Evolutionary conservation across 331 rosid genomes (phyloP).

Genomic region (Saraca asoca): DNA sequence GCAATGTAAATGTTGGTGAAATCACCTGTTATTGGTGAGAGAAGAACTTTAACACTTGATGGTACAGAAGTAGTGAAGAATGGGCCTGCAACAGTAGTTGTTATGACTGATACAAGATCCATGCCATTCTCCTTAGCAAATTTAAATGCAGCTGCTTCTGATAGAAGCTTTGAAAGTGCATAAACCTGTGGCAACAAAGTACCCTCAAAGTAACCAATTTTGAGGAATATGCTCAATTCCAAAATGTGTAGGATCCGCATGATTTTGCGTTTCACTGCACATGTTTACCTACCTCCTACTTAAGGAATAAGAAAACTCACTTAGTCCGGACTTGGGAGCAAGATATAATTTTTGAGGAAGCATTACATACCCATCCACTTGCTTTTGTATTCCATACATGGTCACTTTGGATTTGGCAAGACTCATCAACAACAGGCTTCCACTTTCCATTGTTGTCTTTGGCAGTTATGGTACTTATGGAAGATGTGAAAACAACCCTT

Average conservation of each 20-base stretch:
- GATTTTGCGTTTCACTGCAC: no score
- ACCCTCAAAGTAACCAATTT: conserved; percentile 6
- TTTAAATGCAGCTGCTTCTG: conserved; percentile 77
- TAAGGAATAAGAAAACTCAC: no score
- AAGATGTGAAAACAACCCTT: conserved; percentile 84
- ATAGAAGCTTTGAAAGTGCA: conserved; percentile 66
- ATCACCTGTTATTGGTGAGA: conserved; percentile 73
- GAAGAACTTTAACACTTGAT: conserved; percentile 66
- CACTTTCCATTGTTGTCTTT: conserved; percentile 55
- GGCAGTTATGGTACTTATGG: conserved; percentile 77
- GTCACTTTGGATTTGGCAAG: conserved; percentile 57
- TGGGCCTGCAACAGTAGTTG: conserved; percentile 82
- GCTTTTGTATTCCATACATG: conserved; percentile 60
- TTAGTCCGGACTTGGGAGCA: neutral
- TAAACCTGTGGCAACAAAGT: conserved; percentile 54
- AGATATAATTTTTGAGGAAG: neutral
- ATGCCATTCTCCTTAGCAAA: conserved; percentile 72
- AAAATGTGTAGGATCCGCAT: no score
- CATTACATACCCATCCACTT: conserved; percentile 75
- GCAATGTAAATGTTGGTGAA: neutral
- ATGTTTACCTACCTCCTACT: no score
- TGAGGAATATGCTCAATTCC: no score
- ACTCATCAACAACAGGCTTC: conserved; percentile 70
- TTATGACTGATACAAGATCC: conserved; percentile 70
- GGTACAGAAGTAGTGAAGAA: conserved; percentile 72